Evolutionary conservation across 345 rosid species (phyloP), one percentile per base, ranked within the genome.

Genomic region (Brassica rapa): DNA sequence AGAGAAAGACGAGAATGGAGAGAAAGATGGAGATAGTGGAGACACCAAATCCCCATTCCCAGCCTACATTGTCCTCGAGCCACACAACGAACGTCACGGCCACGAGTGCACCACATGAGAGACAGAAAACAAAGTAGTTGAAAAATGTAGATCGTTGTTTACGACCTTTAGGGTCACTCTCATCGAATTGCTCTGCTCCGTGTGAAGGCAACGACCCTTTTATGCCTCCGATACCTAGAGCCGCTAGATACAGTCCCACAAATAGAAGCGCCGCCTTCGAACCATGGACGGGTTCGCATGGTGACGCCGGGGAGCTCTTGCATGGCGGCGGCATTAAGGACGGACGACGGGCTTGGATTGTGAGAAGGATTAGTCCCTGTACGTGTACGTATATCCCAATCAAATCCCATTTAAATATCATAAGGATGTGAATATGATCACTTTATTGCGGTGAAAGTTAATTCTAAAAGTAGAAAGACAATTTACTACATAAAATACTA

Each of bases 141-240:
- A 93, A 93, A 83, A 89, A 93, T 3, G 88, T 62, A 8, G 97
- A 88, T 74, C 95, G 83, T 70, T 89, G 88, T 84, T 84, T 86
- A 82, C 97, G 84, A 76, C 95, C 92, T 70, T 72, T 83, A 1
- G 81, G 78, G 1, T 84, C 86, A 51, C 73, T 87, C 72, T 93
- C 97, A 49, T 91, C 97, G 30, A 91, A 89, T 67, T 93, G 97
- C 84, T 89, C 98, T 14, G 98, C 95, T 16, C 98, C 98, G 8
- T 89, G 95, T 16, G 91, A 83, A 0, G 91, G 90, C 71, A 93
- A 88, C 15, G 98, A 91, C 15, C 98, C 97, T 83, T 91, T 93
- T 82, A 91, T 88, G 43, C 97, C 98, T 68, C 98, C 97, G 41
- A 88, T 90, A 65, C 98, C 94, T 7, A 91, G 80, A 27, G 97